These are phyloP conservation scores for Trifolium fragiferum DNA, from an alignment of 306 rosid species.

Conservation along the genomic window DNA sequence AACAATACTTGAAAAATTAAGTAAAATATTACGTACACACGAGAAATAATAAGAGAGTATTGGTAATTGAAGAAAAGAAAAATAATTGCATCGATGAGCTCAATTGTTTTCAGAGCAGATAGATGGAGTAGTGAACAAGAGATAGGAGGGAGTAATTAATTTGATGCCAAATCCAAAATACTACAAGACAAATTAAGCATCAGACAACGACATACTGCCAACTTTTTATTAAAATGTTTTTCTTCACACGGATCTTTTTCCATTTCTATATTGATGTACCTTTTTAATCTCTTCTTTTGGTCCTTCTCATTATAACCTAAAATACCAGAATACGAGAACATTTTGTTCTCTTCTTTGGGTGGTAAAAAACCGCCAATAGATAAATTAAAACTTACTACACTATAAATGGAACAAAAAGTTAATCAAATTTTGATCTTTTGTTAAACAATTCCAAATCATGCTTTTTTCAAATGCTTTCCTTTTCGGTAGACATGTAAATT, in stretches of 20 bases:
- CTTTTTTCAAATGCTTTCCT: slow-evolving; percentile 14
- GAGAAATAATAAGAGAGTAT: neutral
- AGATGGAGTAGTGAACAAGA: slow-evolving; percentile 16
- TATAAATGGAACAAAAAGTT: slow-evolving; percentile 40
- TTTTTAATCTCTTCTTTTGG: slow-evolving; percentile 18
- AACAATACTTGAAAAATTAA: neutral
- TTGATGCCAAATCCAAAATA: slow-evolving; percentile 65
- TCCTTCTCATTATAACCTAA: slow-evolving; percentile 40
- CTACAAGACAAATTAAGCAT: slow-evolving; percentile 51
- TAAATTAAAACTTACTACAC: slow-evolving; percentile 34
- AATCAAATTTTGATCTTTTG: neutral
- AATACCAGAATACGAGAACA: slow-evolving; percentile 50
- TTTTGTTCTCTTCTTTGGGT: slow-evolving; percentile 24
- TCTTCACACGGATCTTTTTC: slow-evolving; percentile 52
- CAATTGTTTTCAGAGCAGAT: slow-evolving; percentile 39
- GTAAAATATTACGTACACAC: neutral
- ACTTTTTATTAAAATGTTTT: slow-evolving; percentile 41
- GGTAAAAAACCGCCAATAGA: neutral
- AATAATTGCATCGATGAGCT: slow-evolving; percentile 51
- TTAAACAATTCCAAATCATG: slow-evolving; percentile 28
- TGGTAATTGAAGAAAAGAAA: slow-evolving; percentile 9
- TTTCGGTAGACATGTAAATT: slow-evolving; percentile 20
- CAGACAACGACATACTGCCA: slow-evolving; percentile 48
- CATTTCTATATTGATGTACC: slow-evolving; percentile 50
- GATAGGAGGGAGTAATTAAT: too few relatives aligned